Base-by-base conservation (phyloP, 768 basidiomycete genomes). In the Collybia nuda region DNA sequence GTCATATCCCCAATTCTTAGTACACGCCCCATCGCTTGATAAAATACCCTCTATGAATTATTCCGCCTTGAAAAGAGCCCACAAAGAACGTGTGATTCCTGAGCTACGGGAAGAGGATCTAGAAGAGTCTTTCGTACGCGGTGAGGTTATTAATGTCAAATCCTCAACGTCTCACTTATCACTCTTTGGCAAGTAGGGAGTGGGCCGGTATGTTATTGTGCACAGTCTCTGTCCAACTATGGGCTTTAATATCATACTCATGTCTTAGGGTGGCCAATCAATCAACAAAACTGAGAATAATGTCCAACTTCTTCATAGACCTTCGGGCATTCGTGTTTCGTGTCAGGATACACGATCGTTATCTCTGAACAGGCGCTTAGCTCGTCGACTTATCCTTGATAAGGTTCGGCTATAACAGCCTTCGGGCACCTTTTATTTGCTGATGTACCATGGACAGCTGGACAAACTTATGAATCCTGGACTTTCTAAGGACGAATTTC, bases 251-350 rank as follows among this genome's bases (percentile, higher is more conserved):
- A 59, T 62, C 60, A 57, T 62, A 55, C 60, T 62, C 50, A 49
- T 58, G 28, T 62, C 28, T 39, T 59, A 79, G 79, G 94, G 94
- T 23, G 94, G 94, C n/a, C 94, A 98, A 76, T 93, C 92, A 22
- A 86, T 96, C 64, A 96, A 98, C 76, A 98, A 97, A 73, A 93
- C 91, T 52, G 81, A 87, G 74, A 85, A 94, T 68, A 89, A 91
- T 62, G 93, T 96, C 22, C 92, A 93, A 62, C 75, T 98, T 23
- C 70, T 92, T 36, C 94, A 98, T 65, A 87, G 84, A 57, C 93
- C 94, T 2, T 92, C 90, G 17, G 90, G 93, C 5, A 76, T 95
- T 44, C 84, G 94, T 35, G 88, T 96, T 12, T 73, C 82, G 3
- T 93, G 91, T 62, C 94, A 98, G 67, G 85, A 91, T 61, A 94